Percentiles rank a stretch among this genome's conserved stretches.
These are phyloP conservation scores for Tricholoma sp. DNA, from an alignment of 768 basidiomycete species.

Conservation along the genomic window DNA sequence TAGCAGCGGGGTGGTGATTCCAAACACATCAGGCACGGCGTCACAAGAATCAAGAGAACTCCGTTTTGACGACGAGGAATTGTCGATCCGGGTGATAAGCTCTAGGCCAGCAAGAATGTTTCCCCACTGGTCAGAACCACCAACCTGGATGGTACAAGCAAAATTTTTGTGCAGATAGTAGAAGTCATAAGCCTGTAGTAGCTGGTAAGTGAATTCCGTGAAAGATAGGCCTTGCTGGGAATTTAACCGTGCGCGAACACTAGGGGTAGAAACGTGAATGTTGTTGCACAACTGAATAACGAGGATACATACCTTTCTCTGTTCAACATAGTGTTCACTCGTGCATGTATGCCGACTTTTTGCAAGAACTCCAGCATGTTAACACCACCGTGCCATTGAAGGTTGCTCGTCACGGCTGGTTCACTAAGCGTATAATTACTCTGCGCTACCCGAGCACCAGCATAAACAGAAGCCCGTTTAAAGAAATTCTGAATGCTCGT, in stretches of 20 bases:
- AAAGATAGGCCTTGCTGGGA: conserved; percentile 92
- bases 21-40: conserved; percentile 46
- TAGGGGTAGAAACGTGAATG: conserved; percentile 22
- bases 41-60: conserved; percentile 14
- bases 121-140: conserved; percentile 98
- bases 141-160: conserved; percentile 81
- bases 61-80: conserved; percentile 4
- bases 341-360: conserved; percentile 69
- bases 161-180: conserved; percentile 60
- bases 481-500: conserved; percentile 72
- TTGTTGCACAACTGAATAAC: conserved; percentile 2
- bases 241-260: conserved; percentile 75
- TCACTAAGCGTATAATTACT: conserved; percentile 14
- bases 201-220: conserved; percentile 96
- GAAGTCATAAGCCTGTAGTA: conserved; percentile 97
- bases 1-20: conserved; percentile 90
- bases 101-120: conserved; percentile 95
- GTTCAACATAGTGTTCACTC: conserved; percentile 86
- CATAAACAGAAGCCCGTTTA: conserved; percentile 55
- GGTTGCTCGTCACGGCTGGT: conserved; percentile 37
- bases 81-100: conserved; percentile 62
- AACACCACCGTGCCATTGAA: conserved; percentile 74
- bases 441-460: conserved; percentile 28
- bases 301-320: conserved; percentile 68
- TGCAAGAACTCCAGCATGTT: conserved; percentile 81